Evolutionary conservation across 2,329 filamentous ascomycete genomes (phyloP), one percentile per base, ranked within the genome.

Genomic region (Cladorrhinum sp.): DNA sequence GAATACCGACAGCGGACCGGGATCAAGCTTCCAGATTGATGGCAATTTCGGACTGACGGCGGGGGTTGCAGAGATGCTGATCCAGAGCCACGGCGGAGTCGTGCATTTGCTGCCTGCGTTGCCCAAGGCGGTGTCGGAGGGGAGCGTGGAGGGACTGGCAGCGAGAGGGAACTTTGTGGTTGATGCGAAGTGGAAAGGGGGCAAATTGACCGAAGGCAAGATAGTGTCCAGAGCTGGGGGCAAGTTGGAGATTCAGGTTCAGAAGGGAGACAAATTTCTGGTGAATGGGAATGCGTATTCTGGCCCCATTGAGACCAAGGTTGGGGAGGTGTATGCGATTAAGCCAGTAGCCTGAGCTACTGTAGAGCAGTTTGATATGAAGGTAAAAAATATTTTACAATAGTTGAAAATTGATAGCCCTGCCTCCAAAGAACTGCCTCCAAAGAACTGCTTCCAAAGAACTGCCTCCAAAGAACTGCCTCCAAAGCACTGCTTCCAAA

Each of bases 31-130:
- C 64, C 79, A 81, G 64, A 78, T 80, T 20, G 79, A 81, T 63
- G 79, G 79, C 0, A 81, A 81, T 58, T 79, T 80, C 62, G 79
- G 79, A 1, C 74, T 74, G 2, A 73, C 74, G 7, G 77, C 77
- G 1, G 79, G 77, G 1, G 75, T 81, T 16, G 67, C 76, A 1
- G 79, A 80, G 67, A 76, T 76, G 70, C 58, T 80, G 41, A 57
- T 81, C 9, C 78, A 81, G 63, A 64, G 70, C 64, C 64, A 66
- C 18, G 62, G 57, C n/a, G 54, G 56, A 12, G 41, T 45, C 4
- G 36, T 62, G 3, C 55, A 63, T 25, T 24, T 64, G 36, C 57
- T 64, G n/a, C 62, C 62, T 13, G 60, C 62, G 18, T 41, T 64
- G 16, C 54, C 60, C 8, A 50, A 27, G 49, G 49, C 48, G 50